Evolutionary conservation across 106 monocot species (phyloP), one percentile per base, ranked within the genome.

Genomic region (Allium cepa): DNA sequence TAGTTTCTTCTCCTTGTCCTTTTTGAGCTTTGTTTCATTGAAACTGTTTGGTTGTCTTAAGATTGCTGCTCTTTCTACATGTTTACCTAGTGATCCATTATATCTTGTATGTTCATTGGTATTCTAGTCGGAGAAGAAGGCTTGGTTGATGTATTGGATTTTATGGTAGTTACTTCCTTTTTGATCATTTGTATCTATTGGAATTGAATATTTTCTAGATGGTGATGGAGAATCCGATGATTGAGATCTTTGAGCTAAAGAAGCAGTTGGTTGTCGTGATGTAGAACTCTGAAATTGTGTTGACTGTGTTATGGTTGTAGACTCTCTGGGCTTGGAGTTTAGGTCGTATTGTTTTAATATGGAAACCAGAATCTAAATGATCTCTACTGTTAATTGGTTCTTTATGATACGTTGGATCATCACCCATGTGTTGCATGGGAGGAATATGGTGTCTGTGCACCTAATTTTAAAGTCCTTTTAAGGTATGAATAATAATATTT

Each of bases 331-430:
- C 63, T 8, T 4, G 45, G 61, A 56, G n/a, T n/a, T n/a, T n/a
- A n/a, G n/a, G n/a, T n/a, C n/a, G n/a, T n/a, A n/a, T n/a, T 49
- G 17, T 15, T 60, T 60, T 67, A 64, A 16, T 11, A 63, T 9
- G 83, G 76, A 46, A 77, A 61, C 80, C 80, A 77, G 67, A 74
- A 74, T 46, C 74, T 74, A 22, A 78, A 84, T 7, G 68, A 70
- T 49, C 50, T 72, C 16, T 49, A 69, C 22, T 26, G 64, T 7
- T 50, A 62, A 10, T 28, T 17, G 10, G 60, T 16, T 56, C 62
- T 53, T 1, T 69, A 66, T 0, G 73, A 60, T 79, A 84, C 79
- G 16, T n/a, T 17, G 62, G 17, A n/a, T n/a, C n/a, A n/a, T n/a
- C n/a, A n/a, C n/a, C n/a, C n/a, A n/a, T n/a, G n/a, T n/a, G n/a